These are phyloP conservation scores for Suillus paluster DNA, from an alignment of 768 basidiomycete species.

Conservation along the genomic window DNA sequence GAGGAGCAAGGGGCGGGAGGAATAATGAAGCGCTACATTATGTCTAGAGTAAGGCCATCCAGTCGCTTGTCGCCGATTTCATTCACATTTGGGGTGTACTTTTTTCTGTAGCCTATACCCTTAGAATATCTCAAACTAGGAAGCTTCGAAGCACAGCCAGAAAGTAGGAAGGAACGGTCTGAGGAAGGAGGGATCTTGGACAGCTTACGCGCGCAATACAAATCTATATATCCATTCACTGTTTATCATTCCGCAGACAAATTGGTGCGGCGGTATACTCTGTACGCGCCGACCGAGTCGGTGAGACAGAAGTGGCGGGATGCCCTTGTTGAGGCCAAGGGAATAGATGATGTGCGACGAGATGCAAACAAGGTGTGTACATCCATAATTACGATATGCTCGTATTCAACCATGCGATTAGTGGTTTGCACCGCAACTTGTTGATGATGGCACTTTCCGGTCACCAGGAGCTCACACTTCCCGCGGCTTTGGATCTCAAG, in stretches of 20 bases:
- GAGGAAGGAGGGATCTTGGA: conserved; percentile 65
- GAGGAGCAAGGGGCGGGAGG: conserved; percentile 61
- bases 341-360: conserved; percentile 62
- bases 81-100: conserved; percentile 1
- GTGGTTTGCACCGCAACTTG: conserved; percentile 67
- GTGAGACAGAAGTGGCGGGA: conserved; percentile 66
- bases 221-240: conserved; percentile 75
- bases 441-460: conserved; percentile 70
- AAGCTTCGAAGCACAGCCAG: conserved; percentile 60
- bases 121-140: conserved; percentile 78
- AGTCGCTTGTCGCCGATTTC: conserved; percentile 8
- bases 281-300: conserved; percentile 65
- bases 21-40: conserved; percentile 52
- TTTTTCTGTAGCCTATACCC: conserved; percentile 68
- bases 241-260: conserved; percentile 70
- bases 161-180: conserved; percentile 63
- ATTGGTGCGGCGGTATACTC: conserved; percentile 65
- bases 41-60: conserved; percentile 61
- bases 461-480: conserved; percentile 41
- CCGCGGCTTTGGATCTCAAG: conserved; percentile 33
- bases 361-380: conserved; percentile 73
- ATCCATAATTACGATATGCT: not conserved
- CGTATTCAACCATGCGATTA: conserved; percentile 33
- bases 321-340: conserved; percentile 63
- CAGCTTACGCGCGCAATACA: conserved; percentile 52